Base-by-base conservation (phyloP, 2,329 filamentous ascomycete genomes). In the Cadophora sp. region DNA sequence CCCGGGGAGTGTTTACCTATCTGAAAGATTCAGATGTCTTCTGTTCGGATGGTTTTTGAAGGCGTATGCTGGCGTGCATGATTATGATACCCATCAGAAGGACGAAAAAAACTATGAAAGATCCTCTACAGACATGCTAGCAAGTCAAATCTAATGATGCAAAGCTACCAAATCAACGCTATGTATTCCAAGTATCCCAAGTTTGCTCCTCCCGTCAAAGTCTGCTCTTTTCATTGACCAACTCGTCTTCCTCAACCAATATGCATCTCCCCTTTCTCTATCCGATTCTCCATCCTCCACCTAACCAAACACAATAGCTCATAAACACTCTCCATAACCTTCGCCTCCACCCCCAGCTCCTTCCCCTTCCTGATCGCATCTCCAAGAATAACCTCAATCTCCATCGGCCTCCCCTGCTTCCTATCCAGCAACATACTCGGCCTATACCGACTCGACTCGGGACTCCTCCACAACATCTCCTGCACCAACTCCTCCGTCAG, bases 341-440 rank as follows among this genome's bases (percentile, higher is more conserved):
- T 83, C 81, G 84, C 83, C 70, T 83, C 82, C 14, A 83, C 78
- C 0, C 83, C 83, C 64, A 83, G 79, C 69, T 81, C 80, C 68
- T 81, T 76, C 11, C 84, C 84, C 43, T 83, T 80, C 66, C 83
- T 74, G 46, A 86, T 81, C 9, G 83, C 83, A 73, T 85, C 85
- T 0, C 84, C 84, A 24, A 87, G 71, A 61, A 86, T 86, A 50
- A 85, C 84, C 73, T 87, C 84, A 69, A 86, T 74, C 74, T 87
- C 84, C 83, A 86, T 83, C 53, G 76, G 78, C 72, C 82, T 81
- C 1, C 83, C 83, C 46, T 79, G 75, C 69, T 84, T 83, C 82
- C 83, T 85, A 71, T 86, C 84, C 22, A 82, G 71, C 55, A 83
- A 79, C 84, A 86, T 86, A 66, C 78, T 79, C n/a, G 78, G 77